Evolutionary conservation across 2,329 filamentous ascomycete species (phyloP), one percentile per base, ranked within the genome.

Genomic region (Penicillium sp.): DNA sequence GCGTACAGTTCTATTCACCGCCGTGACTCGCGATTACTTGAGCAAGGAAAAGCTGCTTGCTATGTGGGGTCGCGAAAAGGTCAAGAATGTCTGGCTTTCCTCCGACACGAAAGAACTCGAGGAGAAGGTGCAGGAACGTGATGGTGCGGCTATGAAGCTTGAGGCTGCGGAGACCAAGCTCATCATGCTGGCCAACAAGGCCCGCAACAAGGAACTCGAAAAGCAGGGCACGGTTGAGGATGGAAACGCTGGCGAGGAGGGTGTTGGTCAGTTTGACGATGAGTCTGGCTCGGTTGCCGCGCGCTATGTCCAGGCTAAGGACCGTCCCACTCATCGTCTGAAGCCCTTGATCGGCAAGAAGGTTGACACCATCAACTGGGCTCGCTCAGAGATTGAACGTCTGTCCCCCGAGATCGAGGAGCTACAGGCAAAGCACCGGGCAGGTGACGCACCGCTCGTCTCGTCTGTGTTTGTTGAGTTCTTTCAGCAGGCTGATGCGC

Each of bases 341-440:
- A 85, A 83, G 59, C 72, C 75, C 4, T 62, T 92, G 14, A 76
- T 89, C 49, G 85, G 88, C 50, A 82, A 87, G 59, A 92, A 94
- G 62, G 89, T 95, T 11, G 92, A 98, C 66, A 92, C 88, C 0
- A 95, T 98, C 62, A 80, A 90, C 45, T 95, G 85, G 84, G 84
- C 80, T 47, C 84, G 92, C 35, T 71, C 74, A 1, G 84, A 93
- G 62, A 77, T 95, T 35, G 77, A 82, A 47, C 79, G 80, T 32
- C 76, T 93, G 30, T 81, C 83, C 35, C 82, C 84, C 0, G 74
- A 84, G 43, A 81, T 87, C 18, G 75, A 84, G 33, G 71, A 76
- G 28, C 73, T 79, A 15, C 85, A 92, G 60, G 73, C 71, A 27
- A 72, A 75, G 32, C 85, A 90, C 57, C 75, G 73, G 33, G 67